These are phyloP conservation scores for Begonia masoniana DNA, from an alignment of 306 rosid species.

Conservation along the genomic window DNA sequence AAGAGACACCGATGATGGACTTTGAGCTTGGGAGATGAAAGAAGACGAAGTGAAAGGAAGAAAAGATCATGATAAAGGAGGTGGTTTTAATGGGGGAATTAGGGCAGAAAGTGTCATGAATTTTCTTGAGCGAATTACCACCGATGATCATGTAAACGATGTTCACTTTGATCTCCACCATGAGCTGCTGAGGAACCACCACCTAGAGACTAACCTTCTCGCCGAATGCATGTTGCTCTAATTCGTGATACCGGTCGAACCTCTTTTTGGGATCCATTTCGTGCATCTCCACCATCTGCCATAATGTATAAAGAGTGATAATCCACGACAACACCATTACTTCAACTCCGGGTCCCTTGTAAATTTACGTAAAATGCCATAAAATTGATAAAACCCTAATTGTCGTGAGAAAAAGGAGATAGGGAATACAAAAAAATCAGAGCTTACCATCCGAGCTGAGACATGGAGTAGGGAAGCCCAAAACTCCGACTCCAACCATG, in stretches of 20 bases:
- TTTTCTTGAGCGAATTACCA: conserved; percentile 56
- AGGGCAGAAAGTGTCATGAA: conserved; percentile 9
- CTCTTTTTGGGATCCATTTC: conserved; percentile 38
- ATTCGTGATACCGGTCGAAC: conserved; percentile 41
- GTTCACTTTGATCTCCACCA: conserved; percentile 38
- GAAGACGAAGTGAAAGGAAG: conserved; percentile 20
- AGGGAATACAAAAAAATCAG: background rate
- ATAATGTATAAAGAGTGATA: conserved; percentile 46
- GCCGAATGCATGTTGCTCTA: conserved; percentile 42
- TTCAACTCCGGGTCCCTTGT: conserved; percentile 31
- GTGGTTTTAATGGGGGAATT: conserved; percentile 15
- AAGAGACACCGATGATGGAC: conserved; percentile 31
- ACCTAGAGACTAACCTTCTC: conserved; percentile 32
- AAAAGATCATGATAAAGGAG: conserved; percentile 35
- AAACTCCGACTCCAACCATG: conserved; percentile 26
- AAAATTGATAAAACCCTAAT: background rate
- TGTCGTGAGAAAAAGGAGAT: background rate
- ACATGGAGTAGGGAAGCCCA: conserved; percentile 24
- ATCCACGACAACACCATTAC: conserved; percentile 35
- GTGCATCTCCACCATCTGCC: conserved; percentile 49
- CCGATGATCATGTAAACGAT: conserved; percentile 62
- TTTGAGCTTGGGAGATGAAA: conserved; percentile 62
- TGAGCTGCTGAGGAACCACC: conserved; percentile 40
- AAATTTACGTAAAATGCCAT: background rate
- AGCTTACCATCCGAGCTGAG: conserved; percentile 26